phyloP scores from a whole-genome alignment of 331 rosid genomes.

The Pyrus hybrid region DNA sequence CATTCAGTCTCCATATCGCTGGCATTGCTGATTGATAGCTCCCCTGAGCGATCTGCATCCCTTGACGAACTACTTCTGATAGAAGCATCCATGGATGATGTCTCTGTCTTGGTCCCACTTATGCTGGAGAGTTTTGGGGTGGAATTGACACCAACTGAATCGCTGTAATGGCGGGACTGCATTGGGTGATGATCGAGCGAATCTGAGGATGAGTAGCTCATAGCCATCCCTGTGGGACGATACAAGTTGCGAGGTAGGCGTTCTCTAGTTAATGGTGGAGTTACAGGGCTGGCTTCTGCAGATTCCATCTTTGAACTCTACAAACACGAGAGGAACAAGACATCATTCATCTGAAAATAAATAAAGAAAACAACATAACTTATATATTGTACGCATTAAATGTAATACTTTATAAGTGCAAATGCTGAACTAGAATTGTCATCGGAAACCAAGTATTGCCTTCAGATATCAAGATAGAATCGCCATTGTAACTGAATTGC shows the following conservation, averaged over 20 bases:
- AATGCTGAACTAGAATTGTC: not conserved
- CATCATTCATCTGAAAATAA: not conserved
- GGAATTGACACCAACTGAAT: constrained; percentile 49
- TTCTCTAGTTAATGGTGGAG: constrained; percentile 71
- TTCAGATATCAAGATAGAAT: not conserved
- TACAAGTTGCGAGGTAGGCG: constrained; percentile 67
- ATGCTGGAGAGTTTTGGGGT: constrained; percentile 81
- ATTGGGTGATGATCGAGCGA: constrained; percentile 71
- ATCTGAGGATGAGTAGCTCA: constrained; percentile 90
- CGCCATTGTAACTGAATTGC: not conserved
- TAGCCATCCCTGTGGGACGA: constrained; percentile 70
- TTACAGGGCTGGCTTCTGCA: constrained; percentile 76
- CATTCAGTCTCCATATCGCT: constrained; percentile 90
- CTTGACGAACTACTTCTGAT: constrained; percentile 89
- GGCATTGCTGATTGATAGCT: constrained; percentile 80
- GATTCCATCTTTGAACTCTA: constrained; percentile 89
- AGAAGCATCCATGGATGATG: constrained; percentile 82
- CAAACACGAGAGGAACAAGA: not conserved
- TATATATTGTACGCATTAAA: not conserved
- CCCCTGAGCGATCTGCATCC: constrained; percentile 90
- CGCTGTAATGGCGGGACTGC: constrained; percentile 65
- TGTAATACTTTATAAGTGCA: not conserved
- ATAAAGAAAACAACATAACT: not conserved
- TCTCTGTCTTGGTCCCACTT: constrained; percentile 72
- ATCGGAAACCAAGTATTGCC: not conserved